phyloP scores from a whole-genome alignment of 495 filamentous ascomycete genomes.

The Lasiosphaeria hispida region DNA sequence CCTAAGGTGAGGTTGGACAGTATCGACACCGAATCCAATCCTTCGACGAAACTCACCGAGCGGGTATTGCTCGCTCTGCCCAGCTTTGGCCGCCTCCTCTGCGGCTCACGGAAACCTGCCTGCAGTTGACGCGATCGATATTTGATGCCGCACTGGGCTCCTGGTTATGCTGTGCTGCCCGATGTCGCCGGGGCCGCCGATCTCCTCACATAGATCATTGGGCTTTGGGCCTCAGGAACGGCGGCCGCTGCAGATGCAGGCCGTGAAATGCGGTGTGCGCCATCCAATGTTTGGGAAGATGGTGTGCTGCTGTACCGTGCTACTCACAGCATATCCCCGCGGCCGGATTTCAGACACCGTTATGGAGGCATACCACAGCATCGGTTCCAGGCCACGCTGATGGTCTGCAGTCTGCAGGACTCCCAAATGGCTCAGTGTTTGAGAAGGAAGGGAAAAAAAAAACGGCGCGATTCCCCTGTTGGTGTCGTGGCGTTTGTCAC shows the following conservation, averaged over 20 bases:
- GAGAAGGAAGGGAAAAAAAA: slow-evolving; percentile 1
- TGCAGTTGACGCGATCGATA: background rate
- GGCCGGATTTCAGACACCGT: too few relatives aligned
- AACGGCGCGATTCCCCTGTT: background rate
- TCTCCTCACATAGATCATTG: background rate
- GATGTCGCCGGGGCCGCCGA: slow-evolving; percentile 7
- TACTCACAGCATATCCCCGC: too few relatives aligned
- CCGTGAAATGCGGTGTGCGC: slow-evolving; percentile 2
- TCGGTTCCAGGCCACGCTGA: too few relatives aligned
- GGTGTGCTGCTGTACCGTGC: background rate
- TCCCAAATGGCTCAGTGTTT: slow-evolving; percentile 2
- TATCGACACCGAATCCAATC: too few relatives aligned
- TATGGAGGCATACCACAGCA: too few relatives aligned
- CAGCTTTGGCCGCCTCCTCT: too few relatives aligned
- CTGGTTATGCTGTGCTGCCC: slow-evolving; percentile 1
- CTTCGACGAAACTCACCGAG: too few relatives aligned
- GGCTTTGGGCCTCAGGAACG: background rate
- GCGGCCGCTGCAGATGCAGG: background rate
- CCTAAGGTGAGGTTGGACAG: too few relatives aligned
- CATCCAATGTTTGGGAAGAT: background rate
- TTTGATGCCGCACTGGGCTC: background rate
- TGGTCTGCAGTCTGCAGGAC: too few relatives aligned
- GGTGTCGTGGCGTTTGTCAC: slow-evolving; percentile 1
- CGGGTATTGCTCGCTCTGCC: too few relatives aligned
- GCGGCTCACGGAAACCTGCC: too few relatives aligned